Conservation (phyloP, 257 asterid species). For the Cynanchum wilfordii region DNA sequence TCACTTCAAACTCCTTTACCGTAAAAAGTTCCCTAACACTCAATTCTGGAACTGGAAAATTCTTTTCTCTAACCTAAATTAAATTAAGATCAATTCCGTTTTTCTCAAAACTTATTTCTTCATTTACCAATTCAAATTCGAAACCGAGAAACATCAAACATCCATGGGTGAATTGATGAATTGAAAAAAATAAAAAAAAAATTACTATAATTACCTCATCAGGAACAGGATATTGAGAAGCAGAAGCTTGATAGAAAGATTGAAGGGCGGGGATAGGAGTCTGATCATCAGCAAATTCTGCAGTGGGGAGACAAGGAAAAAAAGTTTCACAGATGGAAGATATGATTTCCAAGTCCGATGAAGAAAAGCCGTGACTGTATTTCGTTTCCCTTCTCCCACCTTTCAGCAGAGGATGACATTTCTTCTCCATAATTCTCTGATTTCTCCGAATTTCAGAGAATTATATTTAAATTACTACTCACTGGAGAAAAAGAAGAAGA, state of each 20-base stretch:
- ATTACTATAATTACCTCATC: conserved; percentile 48
- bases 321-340: conserved; percentile 45
- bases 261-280: conserved; percentile 17
- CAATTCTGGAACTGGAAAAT: too few species aligned
- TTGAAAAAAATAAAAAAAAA: neutral
- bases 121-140: too few species aligned
- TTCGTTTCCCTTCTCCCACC: conserved; percentile 71
- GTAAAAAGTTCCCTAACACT: too few species aligned
- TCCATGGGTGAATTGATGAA: too few species aligned
- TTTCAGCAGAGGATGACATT: conserved; percentile 52
- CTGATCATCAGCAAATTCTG: neutral
- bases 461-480: too few species aligned
- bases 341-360: conserved; percentile 44
- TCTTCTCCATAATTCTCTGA: conserved; percentile 28
- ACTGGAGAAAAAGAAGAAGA: too few species aligned
- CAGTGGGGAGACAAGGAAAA: conserved; percentile 38
- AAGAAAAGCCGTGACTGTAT: conserved; percentile 56
- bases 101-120: too few species aligned
- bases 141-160: too few species aligned
- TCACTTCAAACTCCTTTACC: too few species aligned
- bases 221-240: conserved; percentile 63
- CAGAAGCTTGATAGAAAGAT: conserved; percentile 43
- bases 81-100: too few species aligned
- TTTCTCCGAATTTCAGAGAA: neutral
- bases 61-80: too few species aligned